Evolutionary conservation across 2,329 filamentous ascomycete genomes (phyloP).

Genomic region (Onygena corvina): DNA sequence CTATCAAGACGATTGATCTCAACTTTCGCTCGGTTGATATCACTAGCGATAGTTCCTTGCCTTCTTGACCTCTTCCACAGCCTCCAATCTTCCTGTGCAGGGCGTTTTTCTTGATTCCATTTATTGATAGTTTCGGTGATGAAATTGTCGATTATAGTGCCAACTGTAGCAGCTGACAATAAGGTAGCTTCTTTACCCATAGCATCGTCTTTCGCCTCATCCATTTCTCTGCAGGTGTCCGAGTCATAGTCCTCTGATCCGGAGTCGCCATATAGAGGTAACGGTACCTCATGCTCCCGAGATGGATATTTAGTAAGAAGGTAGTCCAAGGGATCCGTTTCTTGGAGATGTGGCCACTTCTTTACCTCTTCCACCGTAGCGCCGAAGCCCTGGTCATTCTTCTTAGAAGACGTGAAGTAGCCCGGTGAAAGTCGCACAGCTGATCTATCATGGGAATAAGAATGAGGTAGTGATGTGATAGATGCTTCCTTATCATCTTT

Average conservation of each 20-base stretch:
- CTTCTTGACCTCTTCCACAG: constrained; percentile 50
- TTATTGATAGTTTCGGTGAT: constrained; percentile 40
- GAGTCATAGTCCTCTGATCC: constrained; percentile 44
- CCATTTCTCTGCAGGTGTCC: constrained; percentile 50
- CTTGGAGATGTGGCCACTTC: constrained; percentile 22
- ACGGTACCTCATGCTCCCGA: constrained; percentile 31
- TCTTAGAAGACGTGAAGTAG: constrained; percentile 24
- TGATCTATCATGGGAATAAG: constrained; percentile 13
- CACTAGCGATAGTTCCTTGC: constrained; percentile 28
- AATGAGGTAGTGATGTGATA: too few relatives aligned
- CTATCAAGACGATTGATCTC: constrained; percentile 35
- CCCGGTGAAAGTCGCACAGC: constrained; percentile 8
- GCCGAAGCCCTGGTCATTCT: constrained; percentile 18
- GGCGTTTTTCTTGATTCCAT: constrained; percentile 51
- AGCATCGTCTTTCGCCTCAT: constrained; percentile 39
- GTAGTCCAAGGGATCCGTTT: constrained; percentile 20
- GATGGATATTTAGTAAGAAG: constrained; percentile 36
- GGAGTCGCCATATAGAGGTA: constrained; percentile 47
- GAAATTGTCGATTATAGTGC: constrained; percentile 42
- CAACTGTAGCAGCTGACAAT: constrained; percentile 39
- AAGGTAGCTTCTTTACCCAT: constrained; percentile 13
- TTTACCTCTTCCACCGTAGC: constrained; percentile 21
- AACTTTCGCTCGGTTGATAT: constrained; percentile 37
- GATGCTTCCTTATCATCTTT: constrained; percentile 16
- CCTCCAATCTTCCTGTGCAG: constrained; percentile 41